Percentiles rank a stretch among this genome's conserved stretches.
Conservation (phyloP, 2,329 filamentous ascomycete species). For the Trichoderma citrinoviride region DNA sequence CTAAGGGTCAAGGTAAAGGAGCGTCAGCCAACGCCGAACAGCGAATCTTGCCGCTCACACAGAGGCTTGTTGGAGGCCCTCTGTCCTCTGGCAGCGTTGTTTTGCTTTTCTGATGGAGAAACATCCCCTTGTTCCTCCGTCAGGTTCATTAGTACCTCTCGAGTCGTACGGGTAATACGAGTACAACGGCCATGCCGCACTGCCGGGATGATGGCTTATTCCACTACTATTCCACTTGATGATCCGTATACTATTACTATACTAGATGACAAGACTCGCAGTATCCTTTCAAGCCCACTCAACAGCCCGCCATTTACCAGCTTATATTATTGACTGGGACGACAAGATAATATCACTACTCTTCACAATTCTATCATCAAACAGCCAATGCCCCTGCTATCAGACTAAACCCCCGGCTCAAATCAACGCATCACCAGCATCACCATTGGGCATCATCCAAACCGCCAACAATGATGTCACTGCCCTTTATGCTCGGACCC, state of each 20-base stretch:
- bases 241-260: not conserved
- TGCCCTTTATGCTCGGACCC: not conserved
- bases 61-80: not conserved
- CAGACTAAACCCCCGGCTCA: not conserved
- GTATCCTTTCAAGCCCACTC: not conserved
- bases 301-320: not conserved
- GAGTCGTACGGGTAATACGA: too few species aligned
- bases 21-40: constrained; percentile 8
- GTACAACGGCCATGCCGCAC: not conserved
- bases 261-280: too few species aligned
- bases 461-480: constrained; percentile 9
- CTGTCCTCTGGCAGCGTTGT: too few species aligned
- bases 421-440: not conserved
- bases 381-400: too few species aligned
- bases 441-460: not conserved
- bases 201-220: not conserved
- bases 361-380: too few species aligned
- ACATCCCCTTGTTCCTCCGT: not conserved
- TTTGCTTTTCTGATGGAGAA: not conserved
- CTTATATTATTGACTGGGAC: too few species aligned
- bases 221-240: not conserved
- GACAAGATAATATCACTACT: too few species aligned
- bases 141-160: too few species aligned
- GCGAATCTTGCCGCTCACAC: not conserved
- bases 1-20: not conserved